Evolutionary conservation across 1,284 basidiomycete species (phyloP), one percentile per base, ranked within the genome.

Genomic region (Termitomyces sp.): DNA sequence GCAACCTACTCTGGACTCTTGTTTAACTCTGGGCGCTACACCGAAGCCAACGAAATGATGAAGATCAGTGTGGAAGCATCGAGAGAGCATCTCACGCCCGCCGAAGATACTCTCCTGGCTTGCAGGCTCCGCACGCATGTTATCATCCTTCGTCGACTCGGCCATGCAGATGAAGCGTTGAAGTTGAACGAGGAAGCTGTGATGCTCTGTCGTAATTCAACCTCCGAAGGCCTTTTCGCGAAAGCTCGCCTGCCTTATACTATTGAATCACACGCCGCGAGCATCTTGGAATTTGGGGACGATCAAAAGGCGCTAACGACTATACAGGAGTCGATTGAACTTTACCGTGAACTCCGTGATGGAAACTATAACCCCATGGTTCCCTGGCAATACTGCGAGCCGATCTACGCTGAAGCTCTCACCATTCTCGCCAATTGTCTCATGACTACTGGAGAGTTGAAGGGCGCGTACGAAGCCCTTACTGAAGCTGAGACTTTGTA

Each of bases 181-280:
- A 42, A 52, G 13, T 13, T 52, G 5, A 46, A 41, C 11, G 26
- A 55, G 18, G 46, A 55, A n/a, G 50, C 54, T 18, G 50, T 55
- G 24, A 14, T n/a, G 5, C 35, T 52, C 18, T 55, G 50, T 21
- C 45, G 46, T 21, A 26, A 26, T 11, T 49, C 44, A 14, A 40
- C 41, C 5, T 21, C 46, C 13, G 13, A 43, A 33, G 46, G 33
- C 1, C 13, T 53, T 9, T 52, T 53, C 31, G 38, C 31, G 5
- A 37, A 45, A 11, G 50, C 47, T 18, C 40, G 45, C 11, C 16
- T 53, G 7, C 50, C 54, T 16, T 53, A 45, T 10, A 43, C 16
- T 38, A 10, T 55, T 18, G 46, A 49, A 16, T 38, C 50, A 9
- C 30, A 33, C 26, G 39, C 46, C 3, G 31, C 19, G 11, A 48